Base-by-base conservation (phyloP, 2,329 filamentous ascomycete genomes). In the Aspergillus novofumigatus region DNA sequence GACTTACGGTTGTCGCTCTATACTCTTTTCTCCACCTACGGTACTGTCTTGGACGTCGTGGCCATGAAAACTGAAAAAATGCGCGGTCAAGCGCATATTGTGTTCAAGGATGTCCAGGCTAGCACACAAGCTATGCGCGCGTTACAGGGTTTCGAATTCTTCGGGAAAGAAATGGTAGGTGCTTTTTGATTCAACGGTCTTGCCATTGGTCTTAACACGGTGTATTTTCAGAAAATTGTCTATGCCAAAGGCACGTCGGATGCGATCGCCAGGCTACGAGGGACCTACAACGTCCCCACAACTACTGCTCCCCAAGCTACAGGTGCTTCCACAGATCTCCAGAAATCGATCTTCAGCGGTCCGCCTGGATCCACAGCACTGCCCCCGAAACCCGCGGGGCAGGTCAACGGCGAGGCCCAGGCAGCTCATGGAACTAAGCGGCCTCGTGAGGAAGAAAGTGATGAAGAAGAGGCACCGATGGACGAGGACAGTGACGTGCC, bases 1-100 rank as follows among this genome's bases (percentile, higher is more conserved):
- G 92, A 97, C 72, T 78, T 99, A 45, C 87, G 92, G 68, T 88
- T 91, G 49, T 88, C 89, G 4, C 83, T 99, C 29, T 99, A 99
- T 78, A 90, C 92, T 74, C 83, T 97, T 11, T 97, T 97, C 74
- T 91, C 92, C 10, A 96, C 92, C 14, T 96, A 96, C 72, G 94
- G 94, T 44, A 86, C 91, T 0, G 89, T 99, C 17, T 84, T 99
- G 57, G 94, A 99, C 72, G 85, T 99, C 21, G 89, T 97, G 51
- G 90, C 91, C 29, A 81, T 97, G 66, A 95, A 92, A 78, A 96
- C 91, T 1, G 82, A 82, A 73, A 91, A 91, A 77, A 97, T 97
- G 92, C 88, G 94, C 51, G 94, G 94, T 3, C 94, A 99, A 76
- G 94, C 94, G 60, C 94, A 97, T 69, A 80, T 99, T 59, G 89